A percentile compares a stretch with the other conserved stretches of the same genome.
Conservation (phyloP, 2,329 filamentous ascomycete species). For the Domatiomyces catenatus region DNA sequence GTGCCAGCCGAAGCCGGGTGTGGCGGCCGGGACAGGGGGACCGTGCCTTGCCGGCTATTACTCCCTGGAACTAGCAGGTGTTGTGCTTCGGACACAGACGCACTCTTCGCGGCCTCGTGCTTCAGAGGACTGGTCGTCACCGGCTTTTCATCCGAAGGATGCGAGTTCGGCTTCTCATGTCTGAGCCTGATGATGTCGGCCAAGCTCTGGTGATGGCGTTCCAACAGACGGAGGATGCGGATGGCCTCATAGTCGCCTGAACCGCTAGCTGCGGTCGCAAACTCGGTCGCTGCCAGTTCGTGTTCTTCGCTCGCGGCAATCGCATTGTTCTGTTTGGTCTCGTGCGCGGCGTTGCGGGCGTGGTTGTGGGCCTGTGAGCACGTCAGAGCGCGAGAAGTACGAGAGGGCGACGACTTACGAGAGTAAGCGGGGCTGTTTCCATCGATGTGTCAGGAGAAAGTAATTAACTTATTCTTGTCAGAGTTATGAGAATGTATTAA, state of each 20-base stretch:
- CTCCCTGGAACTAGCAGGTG: constrained; percentile 1
- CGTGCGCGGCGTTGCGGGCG: constrained; percentile 65
- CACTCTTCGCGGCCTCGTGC: constrained; percentile 1
- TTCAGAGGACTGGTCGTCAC: background rate
- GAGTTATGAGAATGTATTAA: background rate
- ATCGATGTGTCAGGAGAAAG: constrained; percentile 28
- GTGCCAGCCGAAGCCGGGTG: constrained; percentile 33
- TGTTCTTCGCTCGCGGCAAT: constrained; percentile 77
- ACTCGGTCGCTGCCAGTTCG: constrained; percentile 73
- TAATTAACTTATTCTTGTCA: background rate
- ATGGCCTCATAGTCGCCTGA: constrained; percentile 61
- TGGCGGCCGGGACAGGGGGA: constrained; percentile 22
- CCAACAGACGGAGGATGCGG: constrained; percentile 68
- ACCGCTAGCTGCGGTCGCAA: constrained; percentile 61
- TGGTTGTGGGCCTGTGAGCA: constrained; percentile 62
- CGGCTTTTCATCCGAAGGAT: background rate
- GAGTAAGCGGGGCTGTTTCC: constrained; percentile 54
- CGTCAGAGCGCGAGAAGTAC: constrained; percentile 14
- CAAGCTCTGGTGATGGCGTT: constrained; percentile 72
- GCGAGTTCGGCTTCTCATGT: constrained; percentile 33
- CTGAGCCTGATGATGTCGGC: constrained; percentile 67
- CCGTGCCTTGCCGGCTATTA: too few relatives aligned
- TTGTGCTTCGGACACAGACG: constrained; percentile 10
- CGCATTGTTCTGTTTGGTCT: constrained; percentile 52
- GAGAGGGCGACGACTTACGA: constrained; percentile 31